Evolutionary conservation across 306 rosid species (phyloP).

Genomic region (Quercus parvula): DNA sequence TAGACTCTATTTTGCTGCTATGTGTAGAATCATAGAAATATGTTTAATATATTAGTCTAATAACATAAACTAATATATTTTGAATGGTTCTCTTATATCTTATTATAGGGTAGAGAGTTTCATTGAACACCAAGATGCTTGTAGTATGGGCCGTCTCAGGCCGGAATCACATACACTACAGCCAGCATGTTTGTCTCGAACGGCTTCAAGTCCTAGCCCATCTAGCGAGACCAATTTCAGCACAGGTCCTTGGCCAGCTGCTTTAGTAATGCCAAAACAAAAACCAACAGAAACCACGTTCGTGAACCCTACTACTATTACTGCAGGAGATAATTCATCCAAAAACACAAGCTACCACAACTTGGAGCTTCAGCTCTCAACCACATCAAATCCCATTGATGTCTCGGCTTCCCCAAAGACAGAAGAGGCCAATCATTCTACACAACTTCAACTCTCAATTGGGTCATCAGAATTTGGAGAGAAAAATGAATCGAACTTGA

Average conservation of each 20-base stretch:
- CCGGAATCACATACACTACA: constrained; percentile 59
- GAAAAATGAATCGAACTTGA: constrained; percentile 32
- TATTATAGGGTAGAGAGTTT: constrained; percentile 88
- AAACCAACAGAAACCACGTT: constrained; percentile 26
- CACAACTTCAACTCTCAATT: constrained; percentile 78
- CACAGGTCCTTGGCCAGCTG: constrained; percentile 48
- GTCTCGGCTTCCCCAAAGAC: constrained; percentile 36
- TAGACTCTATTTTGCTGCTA: background rate
- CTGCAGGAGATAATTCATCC: constrained; percentile 18
- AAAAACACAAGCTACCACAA: constrained; percentile 42
- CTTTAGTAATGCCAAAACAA: constrained; percentile 36
- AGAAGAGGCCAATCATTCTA: constrained; percentile 43
- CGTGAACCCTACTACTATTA: constrained; percentile 28
- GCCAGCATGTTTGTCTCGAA: constrained; percentile 70
- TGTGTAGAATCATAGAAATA: background rate
- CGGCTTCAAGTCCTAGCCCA: constrained; percentile 97
- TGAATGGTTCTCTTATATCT: background rate
- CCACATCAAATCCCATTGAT: constrained; percentile 28
- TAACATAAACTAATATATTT: background rate
- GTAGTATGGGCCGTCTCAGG: constrained; percentile 71
- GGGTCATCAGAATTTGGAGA: constrained; percentile 69
- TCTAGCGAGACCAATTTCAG: constrained; percentile 84
- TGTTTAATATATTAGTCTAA: background rate
- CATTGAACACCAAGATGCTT: constrained; percentile 98
- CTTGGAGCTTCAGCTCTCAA: constrained; percentile 90